These are phyloP conservation scores for Tulasnella sp. DNA, from an alignment of 768 basidiomycete genomes.

Conservation along the genomic window DNA sequence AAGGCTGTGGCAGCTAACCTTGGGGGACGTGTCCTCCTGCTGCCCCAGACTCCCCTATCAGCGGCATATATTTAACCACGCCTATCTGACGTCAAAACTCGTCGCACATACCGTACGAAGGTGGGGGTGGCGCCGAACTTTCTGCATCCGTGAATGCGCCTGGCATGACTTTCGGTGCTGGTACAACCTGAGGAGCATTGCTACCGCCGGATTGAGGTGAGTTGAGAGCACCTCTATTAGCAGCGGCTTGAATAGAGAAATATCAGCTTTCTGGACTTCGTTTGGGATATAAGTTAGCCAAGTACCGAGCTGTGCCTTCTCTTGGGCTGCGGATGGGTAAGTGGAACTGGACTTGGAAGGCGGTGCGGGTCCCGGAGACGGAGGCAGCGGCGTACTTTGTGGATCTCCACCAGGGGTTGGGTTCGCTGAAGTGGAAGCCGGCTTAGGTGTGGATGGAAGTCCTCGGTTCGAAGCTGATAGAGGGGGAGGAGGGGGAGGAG, in stretches of 20 bases:
- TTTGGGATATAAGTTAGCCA: neutral
- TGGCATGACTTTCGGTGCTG: neutral
- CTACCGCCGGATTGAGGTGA: neutral
- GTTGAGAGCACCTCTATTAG: neutral
- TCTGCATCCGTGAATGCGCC: neutral
- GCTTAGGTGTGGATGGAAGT: neutral
- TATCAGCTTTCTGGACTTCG: neutral
- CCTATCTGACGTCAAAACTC: neutral
- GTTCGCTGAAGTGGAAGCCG: neutral
- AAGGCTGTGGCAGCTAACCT: neutral
- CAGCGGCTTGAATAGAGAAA: neutral
- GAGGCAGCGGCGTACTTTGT: neutral
- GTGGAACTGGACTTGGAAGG: neutral
- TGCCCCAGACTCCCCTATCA: neutral
- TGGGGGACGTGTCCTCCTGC: neutral
- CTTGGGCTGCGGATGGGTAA: neutral
- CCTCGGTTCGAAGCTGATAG: neutral
- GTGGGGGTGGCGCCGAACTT: neutral
- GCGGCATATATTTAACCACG: neutral
- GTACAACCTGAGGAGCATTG: neutral
- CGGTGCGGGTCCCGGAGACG: too few relatives aligned
- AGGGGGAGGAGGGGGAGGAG: neutral
- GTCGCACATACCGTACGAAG: neutral
- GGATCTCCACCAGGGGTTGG: too few relatives aligned
- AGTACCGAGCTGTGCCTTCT: neutral